Percentiles rank a stretch among this genome's conserved stretches.
These are phyloP conservation scores for Globisporangium okanoganense DNA, from an alignment of 352 stramenopile genomes.

Conservation along the genomic window DNA sequence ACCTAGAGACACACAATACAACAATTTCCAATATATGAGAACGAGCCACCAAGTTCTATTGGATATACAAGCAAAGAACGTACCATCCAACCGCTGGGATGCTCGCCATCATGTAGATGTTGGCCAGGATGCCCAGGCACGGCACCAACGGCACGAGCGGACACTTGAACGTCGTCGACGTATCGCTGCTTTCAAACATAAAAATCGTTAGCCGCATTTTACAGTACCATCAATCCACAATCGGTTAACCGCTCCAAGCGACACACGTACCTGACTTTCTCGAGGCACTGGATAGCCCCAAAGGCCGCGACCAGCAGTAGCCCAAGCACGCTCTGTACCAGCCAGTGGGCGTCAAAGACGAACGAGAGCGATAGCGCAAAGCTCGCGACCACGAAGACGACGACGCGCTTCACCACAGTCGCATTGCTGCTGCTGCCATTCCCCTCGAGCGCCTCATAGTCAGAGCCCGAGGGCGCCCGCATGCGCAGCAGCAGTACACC, in stretches of 20 bases:
- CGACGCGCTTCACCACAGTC: slow-evolving; percentile 44
- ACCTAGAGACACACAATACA: slow-evolving; percentile 25
- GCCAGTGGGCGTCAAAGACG: slow-evolving; percentile 57
- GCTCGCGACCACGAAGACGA: slow-evolving; percentile 56
- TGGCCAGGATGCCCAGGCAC: slow-evolving; percentile 55
- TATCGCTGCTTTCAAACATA: slow-evolving; percentile 11
- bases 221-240: not conserved
- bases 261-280: slow-evolving; percentile 44
- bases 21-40: not conserved
- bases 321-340: slow-evolving; percentile 31
- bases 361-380: slow-evolving; percentile 67
- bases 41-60: not conserved
- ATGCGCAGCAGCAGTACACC: slow-evolving; percentile 85
- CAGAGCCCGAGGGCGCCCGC: slow-evolving; percentile 26
- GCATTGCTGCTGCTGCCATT: slow-evolving; percentile 16
- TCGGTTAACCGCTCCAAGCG: not conserved
- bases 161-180: slow-evolving; percentile 50
- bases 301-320: slow-evolving; percentile 39
- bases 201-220: not conserved
- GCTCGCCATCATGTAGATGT: slow-evolving; percentile 68
- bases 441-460: not conserved
- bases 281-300: slow-evolving; percentile 46
- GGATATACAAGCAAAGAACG: not conserved
- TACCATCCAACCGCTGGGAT: slow-evolving; percentile 56
- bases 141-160: slow-evolving; percentile 54